phyloP scores from a whole-genome alignment of 208 protist genomes.

The Acanthamoeba healyi region DNA sequence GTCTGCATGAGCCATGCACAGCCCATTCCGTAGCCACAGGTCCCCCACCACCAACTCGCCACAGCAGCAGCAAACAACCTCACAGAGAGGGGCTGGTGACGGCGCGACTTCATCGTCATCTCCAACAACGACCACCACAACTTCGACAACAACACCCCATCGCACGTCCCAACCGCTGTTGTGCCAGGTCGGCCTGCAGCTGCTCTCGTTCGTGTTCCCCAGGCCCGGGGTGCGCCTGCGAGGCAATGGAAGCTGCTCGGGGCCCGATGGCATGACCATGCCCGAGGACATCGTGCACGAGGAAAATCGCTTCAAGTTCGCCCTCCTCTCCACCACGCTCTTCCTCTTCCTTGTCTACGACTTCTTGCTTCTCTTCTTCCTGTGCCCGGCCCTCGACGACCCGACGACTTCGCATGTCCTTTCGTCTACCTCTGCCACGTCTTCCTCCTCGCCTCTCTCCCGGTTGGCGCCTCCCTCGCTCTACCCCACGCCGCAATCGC shows the following conservation, averaged over 20 bases:
- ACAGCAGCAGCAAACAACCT: too few relatives aligned
- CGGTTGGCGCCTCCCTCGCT: not conserved
- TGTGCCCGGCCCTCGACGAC: not conserved
- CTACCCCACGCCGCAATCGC: not conserved
- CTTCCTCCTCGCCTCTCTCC: not conserved
- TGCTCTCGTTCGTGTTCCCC: not conserved
- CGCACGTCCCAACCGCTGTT: too few relatives aligned
- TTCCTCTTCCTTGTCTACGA: conserved; percentile 9
- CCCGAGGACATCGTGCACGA: not conserved
- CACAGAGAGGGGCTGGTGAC: too few relatives aligned
- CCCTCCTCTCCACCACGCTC: not conserved
- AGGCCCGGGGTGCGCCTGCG: not conserved
- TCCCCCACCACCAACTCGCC: too few relatives aligned
- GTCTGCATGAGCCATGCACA: too few relatives aligned
- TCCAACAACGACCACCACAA: too few relatives aligned
- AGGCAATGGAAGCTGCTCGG: not conserved
- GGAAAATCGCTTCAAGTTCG: conserved; percentile 44
- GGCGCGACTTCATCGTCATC: too few relatives aligned
- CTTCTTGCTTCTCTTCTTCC: conserved; percentile 2
- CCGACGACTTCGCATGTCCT: too few relatives aligned
- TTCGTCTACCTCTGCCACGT: not conserved
- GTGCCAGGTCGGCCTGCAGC: not conserved
- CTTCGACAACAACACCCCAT: not conserved
- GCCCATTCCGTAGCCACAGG: too few relatives aligned
- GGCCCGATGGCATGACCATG: not conserved